Percentiles rank a stretch among this genome's conserved stretches.
Evolutionary conservation across 805 yeast genomes (phyloP).

Genomic region (Candida tammaniensis): DNA sequence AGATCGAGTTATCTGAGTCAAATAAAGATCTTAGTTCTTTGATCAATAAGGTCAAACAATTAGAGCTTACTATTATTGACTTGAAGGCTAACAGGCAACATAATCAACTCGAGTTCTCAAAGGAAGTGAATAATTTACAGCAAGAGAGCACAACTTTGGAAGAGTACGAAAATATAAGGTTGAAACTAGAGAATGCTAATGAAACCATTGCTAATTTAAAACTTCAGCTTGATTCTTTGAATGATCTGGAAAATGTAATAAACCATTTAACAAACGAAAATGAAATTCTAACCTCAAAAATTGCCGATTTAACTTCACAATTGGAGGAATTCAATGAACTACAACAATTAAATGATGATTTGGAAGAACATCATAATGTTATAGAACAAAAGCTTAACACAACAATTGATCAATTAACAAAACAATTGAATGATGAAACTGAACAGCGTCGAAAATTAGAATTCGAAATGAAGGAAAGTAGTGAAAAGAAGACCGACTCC

Average conservation of each 20-base stretch:
- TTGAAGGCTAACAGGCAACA: conserved; percentile 4
- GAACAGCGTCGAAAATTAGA: background rate
- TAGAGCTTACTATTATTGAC: conserved; percentile 40
- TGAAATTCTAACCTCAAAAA: conserved; percentile 30
- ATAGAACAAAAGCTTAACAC: conserved; percentile 42
- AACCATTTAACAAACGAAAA: conserved; percentile 36
- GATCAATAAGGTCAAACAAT: conserved; percentile 29
- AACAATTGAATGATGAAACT: conserved; percentile 11
- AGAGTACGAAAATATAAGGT: conserved; percentile 29
- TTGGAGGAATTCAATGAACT: conserved; percentile 49
- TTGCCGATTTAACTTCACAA: conserved; percentile 31
- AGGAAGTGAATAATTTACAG: conserved; percentile 7
- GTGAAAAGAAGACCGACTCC: background rate
- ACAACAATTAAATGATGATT: conserved; percentile 46
- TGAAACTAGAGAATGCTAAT: conserved; percentile 23
- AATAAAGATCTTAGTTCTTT: conserved; percentile 9
- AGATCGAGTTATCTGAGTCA: conserved; percentile 16
- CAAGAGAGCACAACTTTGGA: conserved; percentile 14
- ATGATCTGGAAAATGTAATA: conserved; percentile 33
- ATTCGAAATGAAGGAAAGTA: background rate
- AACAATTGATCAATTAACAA: conserved; percentile 29
- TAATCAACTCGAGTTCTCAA: conserved; percentile 5
- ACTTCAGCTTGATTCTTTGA: conserved; percentile 29
- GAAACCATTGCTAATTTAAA: conserved; percentile 24
- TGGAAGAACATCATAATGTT: conserved; percentile 44